phyloP scores from a whole-genome alignment of 2,329 filamentous ascomycete species.

The Monosporascus sp. region DNA sequence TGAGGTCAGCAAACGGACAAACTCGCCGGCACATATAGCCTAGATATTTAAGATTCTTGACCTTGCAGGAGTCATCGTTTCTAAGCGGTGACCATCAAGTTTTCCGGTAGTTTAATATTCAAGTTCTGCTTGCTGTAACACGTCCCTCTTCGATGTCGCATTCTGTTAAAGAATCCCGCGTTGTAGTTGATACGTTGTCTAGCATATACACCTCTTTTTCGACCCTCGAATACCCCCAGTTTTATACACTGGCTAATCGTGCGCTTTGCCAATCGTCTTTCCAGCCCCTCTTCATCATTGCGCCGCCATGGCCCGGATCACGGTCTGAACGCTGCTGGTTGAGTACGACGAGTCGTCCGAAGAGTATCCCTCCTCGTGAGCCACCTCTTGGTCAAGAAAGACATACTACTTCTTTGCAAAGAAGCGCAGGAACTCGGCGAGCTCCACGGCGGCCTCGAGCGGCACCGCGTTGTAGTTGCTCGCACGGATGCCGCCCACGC shows the following conservation, averaged over 20 bases:
- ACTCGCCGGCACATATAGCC: background rate
- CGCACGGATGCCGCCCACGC: conserved; percentile 78
- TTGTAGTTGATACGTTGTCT: no score
- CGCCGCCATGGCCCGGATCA: no score
- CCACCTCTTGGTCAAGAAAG: background rate
- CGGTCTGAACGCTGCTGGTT: background rate
- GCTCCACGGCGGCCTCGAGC: conserved; percentile 59
- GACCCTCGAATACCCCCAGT: no score
- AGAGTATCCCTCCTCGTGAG: background rate
- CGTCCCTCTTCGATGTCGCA: no score
- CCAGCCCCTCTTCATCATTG: no score
- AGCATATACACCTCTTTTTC: no score
- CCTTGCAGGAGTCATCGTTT: background rate
- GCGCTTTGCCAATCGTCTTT: no score
- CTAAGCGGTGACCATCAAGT: background rate
- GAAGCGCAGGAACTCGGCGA: conserved; percentile 56
- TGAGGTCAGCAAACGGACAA: no score
- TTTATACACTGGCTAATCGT: no score
- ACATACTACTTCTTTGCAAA: conserved; percentile 39
- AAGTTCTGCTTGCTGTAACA: background rate
- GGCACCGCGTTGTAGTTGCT: conserved; percentile 87
- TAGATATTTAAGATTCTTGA: background rate
- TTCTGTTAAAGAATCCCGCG: no score
- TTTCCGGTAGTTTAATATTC: background rate
- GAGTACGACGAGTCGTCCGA: background rate